Evolutionary conservation across 345 rosid species (phyloP).

Genomic region (Punica granatum): DNA sequence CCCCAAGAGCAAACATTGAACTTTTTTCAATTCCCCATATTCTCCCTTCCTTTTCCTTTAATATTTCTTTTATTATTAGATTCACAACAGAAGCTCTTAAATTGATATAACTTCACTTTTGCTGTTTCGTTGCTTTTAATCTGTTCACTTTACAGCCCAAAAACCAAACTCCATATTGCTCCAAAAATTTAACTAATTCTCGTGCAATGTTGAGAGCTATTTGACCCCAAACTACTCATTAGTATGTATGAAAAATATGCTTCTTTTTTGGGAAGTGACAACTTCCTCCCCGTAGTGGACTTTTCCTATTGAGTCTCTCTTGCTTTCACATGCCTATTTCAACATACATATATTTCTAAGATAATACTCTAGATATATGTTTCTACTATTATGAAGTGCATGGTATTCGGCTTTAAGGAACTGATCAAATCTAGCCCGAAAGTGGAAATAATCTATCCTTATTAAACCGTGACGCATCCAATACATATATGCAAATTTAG

Average conservation of each 20-base stretch:
- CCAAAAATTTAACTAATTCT: neutral
- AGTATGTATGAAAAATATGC: neutral
- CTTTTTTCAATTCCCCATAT: neutral
- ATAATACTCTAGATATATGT: too few species aligned
- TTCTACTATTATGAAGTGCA: neutral
- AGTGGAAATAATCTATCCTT: too few species aligned
- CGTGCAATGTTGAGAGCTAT: neutral
- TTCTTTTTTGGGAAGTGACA: neutral
- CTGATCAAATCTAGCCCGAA: too few species aligned
- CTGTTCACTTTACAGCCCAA: neutral
- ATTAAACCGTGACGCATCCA: too few species aligned
- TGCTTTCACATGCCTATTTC: neutral
- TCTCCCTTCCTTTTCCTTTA: neutral
- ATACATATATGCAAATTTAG: too few species aligned
- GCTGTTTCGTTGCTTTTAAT: neutral
- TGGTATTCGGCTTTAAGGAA: too few species aligned
- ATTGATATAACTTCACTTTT: neutral
- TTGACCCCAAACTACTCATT: neutral
- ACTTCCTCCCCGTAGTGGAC: neutral
- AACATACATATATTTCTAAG: too few species aligned
- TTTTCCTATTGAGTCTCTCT: neutral
- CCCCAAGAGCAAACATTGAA: neutral
- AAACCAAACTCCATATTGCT: constrained; percentile 2
- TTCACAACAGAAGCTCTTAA: too few species aligned
- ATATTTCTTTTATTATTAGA: neutral